Conservation (phyloP, 106 monocot species). For the Hemerocallis citrina region DNA sequence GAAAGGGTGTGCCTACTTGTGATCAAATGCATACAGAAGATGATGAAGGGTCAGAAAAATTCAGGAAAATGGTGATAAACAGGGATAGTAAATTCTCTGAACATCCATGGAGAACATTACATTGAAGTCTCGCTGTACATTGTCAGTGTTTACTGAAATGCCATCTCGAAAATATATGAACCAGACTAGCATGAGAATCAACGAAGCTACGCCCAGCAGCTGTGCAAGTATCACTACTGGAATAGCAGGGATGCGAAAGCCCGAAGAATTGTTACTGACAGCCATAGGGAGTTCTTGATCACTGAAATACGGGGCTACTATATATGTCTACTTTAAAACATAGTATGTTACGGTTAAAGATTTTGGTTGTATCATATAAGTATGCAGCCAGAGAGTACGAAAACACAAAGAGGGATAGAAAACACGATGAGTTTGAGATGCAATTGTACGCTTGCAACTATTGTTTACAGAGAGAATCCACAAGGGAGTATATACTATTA, state of each 20-base stretch:
- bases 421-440: too few relatives aligned
- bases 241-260: not conserved
- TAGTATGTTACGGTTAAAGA: not conserved
- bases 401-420: too few relatives aligned
- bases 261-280: not conserved
- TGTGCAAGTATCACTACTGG: conserved; percentile 27
- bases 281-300: conserved; percentile 1
- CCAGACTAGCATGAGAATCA: conserved; percentile 65
- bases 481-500: too few relatives aligned
- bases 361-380: not conserved
- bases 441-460: too few relatives aligned
- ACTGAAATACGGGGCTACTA: too few relatives aligned
- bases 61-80: too few relatives aligned
- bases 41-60: not conserved
- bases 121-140: conserved; percentile 45
- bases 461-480: too few relatives aligned
- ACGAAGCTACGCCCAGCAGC: conserved; percentile 31
- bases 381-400: too few relatives aligned
- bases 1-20: conserved; percentile 52
- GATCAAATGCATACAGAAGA: not conserved
- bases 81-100: not conserved
- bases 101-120: conserved; percentile 22
- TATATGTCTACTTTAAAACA: too few relatives aligned
- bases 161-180: conserved; percentile 46
- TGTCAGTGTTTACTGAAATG: conserved; percentile 27